phyloP scores from a whole-genome alignment of 2,329 filamentous ascomycete genomes.

The Hysterium pulicare region DNA sequence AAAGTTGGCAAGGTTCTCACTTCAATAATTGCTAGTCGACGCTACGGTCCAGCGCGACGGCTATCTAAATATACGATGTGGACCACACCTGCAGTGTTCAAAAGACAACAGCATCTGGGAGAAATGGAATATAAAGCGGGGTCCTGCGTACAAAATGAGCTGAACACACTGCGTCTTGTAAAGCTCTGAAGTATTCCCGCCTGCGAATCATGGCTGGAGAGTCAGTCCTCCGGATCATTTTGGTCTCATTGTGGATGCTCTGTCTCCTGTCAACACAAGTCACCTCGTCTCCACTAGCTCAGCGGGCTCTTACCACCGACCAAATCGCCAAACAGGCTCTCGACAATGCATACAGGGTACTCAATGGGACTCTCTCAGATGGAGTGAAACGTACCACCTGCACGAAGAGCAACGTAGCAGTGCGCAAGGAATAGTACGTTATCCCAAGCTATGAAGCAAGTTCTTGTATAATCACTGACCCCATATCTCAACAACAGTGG shows the following conservation, averaged over 20 bases:
- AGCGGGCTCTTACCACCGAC: constrained; percentile 20
- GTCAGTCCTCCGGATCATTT: constrained; percentile 16
- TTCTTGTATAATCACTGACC: no score
- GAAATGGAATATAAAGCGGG: not conserved
- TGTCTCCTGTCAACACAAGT: constrained; percentile 14
- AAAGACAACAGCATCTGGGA: not conserved
- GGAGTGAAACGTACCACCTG: constrained; percentile 28
- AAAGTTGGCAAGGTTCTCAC: no score
- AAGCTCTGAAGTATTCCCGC: not conserved
- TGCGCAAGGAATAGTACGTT: constrained; percentile 46
- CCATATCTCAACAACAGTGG: constrained; percentile 15
- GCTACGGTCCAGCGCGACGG: not conserved
- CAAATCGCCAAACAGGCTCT: constrained; percentile 25
- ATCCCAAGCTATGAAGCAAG: not conserved
- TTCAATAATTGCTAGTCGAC: no score
- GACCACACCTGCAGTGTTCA: not conserved
- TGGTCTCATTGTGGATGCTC: constrained; percentile 16
- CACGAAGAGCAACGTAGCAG: constrained; percentile 37
- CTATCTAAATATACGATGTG: not conserved
- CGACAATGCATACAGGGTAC: constrained; percentile 24
- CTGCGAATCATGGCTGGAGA: constrained; percentile 19
- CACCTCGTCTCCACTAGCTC: constrained; percentile 17
- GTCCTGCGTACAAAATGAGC: not conserved
- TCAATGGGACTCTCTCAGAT: constrained; percentile 27
- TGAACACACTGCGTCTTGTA: not conserved